These are phyloP conservation scores for Pichia eremophila DNA, from an alignment of 805 yeast genomes.

Conservation along the genomic window DNA sequence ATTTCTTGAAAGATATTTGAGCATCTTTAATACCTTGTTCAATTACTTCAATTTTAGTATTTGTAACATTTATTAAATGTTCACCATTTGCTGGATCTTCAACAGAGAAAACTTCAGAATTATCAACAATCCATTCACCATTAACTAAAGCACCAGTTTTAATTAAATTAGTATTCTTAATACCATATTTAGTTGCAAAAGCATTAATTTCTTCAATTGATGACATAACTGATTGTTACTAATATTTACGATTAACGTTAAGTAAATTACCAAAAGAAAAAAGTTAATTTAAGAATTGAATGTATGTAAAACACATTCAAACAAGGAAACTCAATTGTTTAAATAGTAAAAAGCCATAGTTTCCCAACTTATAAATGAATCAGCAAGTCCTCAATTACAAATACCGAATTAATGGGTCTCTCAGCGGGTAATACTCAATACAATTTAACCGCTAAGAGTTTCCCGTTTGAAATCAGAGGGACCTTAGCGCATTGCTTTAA, in stretches of 20 bases:
- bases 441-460: too few relatives aligned
- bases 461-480: too few relatives aligned
- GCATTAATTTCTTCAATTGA: conserved; percentile 16
- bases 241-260: not conserved
- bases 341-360: too few relatives aligned
- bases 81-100: conserved; percentile 65
- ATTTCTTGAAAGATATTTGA: conserved; percentile 50
- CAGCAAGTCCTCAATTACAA: too few relatives aligned
- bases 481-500: too few relatives aligned
- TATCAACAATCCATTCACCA: conserved; percentile 56
- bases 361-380: too few relatives aligned
- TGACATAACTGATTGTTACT: conserved; percentile 15
- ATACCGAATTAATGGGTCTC: too few relatives aligned
- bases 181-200: conserved; percentile 25
- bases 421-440: too few relatives aligned
- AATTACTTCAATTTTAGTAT: conserved; percentile 39
- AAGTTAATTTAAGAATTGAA: not conserved
- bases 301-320: too few relatives aligned
- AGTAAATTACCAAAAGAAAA: not conserved
- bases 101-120: conserved; percentile 49
- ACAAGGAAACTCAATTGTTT: too few relatives aligned
- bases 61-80: conserved; percentile 45
- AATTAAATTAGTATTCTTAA: conserved; percentile 41
- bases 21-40: conserved; percentile 56
- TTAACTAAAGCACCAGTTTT: conserved; percentile 56